Evolutionary conservation across 768 basidiomycete genomes (phyloP).

Genomic region (Termitomyces titanicus): DNA sequence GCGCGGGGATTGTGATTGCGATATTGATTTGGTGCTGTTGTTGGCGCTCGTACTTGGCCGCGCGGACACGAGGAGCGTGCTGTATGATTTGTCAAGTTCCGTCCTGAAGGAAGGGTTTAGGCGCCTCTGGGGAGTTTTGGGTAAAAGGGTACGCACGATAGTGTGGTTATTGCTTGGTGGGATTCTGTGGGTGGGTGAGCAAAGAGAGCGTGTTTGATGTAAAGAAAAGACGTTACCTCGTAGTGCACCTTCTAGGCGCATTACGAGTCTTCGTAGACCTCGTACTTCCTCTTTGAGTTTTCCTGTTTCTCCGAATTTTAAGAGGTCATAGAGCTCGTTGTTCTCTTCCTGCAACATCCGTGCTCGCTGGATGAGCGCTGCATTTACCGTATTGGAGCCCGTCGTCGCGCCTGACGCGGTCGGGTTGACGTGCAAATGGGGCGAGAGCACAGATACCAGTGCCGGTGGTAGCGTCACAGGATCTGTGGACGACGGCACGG

Average conservation of each 20-base stretch:
- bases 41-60: slow-evolving; percentile 34
- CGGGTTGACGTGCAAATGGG: slow-evolving; percentile 53
- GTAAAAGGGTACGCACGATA: slow-evolving; percentile 57
- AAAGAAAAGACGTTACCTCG: slow-evolving; percentile 46
- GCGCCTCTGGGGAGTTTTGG: slow-evolving; percentile 9
- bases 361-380: slow-evolving; percentile 74
- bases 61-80: slow-evolving; percentile 46
- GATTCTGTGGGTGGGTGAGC: slow-evolving; percentile 52
- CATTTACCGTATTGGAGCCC: slow-evolving; percentile 53
- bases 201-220: not conserved
- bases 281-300: slow-evolving; percentile 80
- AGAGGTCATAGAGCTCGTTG: slow-evolving; percentile 76
- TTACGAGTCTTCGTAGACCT: slow-evolving; percentile 62
- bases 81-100: slow-evolving; percentile 76
- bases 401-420: slow-evolving; percentile 25
- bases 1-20: slow-evolving; percentile 48
- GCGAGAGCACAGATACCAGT: slow-evolving; percentile 63
- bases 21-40: slow-evolving; percentile 33
- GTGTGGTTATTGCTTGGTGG: slow-evolving; percentile 61
- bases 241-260: slow-evolving; percentile 69
- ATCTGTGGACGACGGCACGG: slow-evolving; percentile 55
- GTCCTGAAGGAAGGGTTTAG: slow-evolving; percentile 37
- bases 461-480: slow-evolving; percentile 69
- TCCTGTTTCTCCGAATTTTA: slow-evolving; percentile 74
- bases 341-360: slow-evolving; percentile 81